A percentile compares a stretch with the other conserved stretches of the same genome.
Evolutionary conservation across 352 stramenopile species (phyloP).

Genomic region (Paralagenidium karlingii): DNA sequence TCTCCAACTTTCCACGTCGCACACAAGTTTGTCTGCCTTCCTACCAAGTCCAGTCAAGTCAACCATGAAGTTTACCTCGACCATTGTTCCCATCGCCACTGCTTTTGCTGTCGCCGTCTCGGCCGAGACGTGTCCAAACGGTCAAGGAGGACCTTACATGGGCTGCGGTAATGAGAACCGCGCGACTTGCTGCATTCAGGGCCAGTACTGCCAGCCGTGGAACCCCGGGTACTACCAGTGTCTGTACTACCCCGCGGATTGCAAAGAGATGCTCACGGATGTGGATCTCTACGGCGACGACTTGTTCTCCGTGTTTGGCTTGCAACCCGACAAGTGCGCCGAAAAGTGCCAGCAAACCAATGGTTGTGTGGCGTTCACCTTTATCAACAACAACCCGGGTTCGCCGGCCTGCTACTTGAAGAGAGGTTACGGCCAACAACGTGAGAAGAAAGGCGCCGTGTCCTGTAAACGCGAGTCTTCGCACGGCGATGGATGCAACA

Average conservation of each 20-base stretch:
- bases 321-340: constrained; percentile 22
- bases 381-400: constrained; percentile 28
- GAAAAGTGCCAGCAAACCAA: constrained; percentile 21
- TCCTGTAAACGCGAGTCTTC: too few relatives aligned
- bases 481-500: constrained; percentile 6
- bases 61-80: too few relatives aligned
- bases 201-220: constrained; percentile 33
- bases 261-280: constrained; percentile 17
- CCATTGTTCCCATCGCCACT: too few relatives aligned
- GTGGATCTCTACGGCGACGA: constrained; percentile 23
- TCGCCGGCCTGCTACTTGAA: constrained; percentile 13
- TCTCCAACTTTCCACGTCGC: too few relatives aligned
- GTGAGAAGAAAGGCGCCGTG: constrained; percentile 5
- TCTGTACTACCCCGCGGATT: constrained; percentile 14
- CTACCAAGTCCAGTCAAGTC: too few relatives aligned
- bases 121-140: too few relatives aligned
- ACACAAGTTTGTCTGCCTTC: too few relatives aligned
- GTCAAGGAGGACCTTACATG: too few relatives aligned
- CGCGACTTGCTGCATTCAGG: constrained; percentile 16
- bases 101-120: too few relatives aligned
- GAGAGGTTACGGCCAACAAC: constrained; percentile 2
- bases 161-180: background rate
- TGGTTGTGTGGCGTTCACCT: constrained; percentile 35
- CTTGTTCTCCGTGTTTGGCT: constrained; percentile 16
- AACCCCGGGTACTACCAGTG: constrained; percentile 30